These are phyloP conservation scores for Kodamaea alishanica DNA, from an alignment of 1,139 yeast species.

Conservation along the genomic window DNA sequence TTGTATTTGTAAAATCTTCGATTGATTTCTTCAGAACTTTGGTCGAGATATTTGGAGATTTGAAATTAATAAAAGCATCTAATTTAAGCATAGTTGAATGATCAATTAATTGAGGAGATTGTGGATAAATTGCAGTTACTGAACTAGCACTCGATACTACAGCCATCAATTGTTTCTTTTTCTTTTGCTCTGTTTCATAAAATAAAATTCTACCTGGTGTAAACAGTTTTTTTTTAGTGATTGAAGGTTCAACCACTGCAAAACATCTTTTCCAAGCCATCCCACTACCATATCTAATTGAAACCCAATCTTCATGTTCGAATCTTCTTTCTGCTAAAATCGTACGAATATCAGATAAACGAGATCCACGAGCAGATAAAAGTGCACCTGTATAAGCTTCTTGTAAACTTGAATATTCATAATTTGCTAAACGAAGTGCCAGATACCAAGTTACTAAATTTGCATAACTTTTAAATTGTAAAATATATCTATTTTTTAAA, in stretches of 20 bases:
- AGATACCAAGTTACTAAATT: slow-evolving; percentile 69
- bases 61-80: slow-evolving; percentile 74
- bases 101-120: slow-evolving; percentile 73
- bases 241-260: slow-evolving; percentile 81
- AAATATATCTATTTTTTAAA: slow-evolving; percentile 75
- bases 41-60: slow-evolving; percentile 36
- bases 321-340: slow-evolving; percentile 80
- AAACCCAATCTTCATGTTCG: slow-evolving; percentile 90
- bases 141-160: slow-evolving; percentile 66
- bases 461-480: slow-evolving; percentile 65
- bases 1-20: slow-evolving; percentile 65
- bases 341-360: slow-evolving; percentile 81
- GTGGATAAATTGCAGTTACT: slow-evolving; percentile 93
- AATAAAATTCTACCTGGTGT: slow-evolving; percentile 57
- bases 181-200: slow-evolving; percentile 58
- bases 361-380: slow-evolving; percentile 80
- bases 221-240: slow-evolving; percentile 41
- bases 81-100: slow-evolving; percentile 83
- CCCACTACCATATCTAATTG: slow-evolving; percentile 92
- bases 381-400: slow-evolving; percentile 96
- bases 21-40: slow-evolving; percentile 40
- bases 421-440: slow-evolving; percentile 74
- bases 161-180: slow-evolving; percentile 77
- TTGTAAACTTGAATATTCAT: slow-evolving; percentile 77
- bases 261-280: slow-evolving; percentile 97